Percentiles rank a stretch among this genome's conserved stretches.
phyloP scores from a whole-genome alignment of 495 filamentous ascomycete genomes.

The Aspergillus hancockii region DNA sequence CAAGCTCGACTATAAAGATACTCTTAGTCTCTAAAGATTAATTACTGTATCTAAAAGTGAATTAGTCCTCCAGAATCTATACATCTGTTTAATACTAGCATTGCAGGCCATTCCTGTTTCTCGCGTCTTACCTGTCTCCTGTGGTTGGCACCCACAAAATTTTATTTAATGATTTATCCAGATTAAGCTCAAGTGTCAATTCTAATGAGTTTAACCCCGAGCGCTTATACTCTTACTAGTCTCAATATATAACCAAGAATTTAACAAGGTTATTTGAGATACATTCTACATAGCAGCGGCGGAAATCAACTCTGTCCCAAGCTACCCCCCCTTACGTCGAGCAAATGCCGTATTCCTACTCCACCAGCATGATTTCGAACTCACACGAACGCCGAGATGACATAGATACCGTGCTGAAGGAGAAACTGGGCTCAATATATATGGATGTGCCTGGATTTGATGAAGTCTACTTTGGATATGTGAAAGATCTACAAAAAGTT shows the following conservation, averaged over 20 bases:
- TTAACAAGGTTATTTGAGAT: slow-evolving; percentile 2
- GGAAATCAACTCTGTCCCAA: background rate
- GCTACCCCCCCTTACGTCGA: background rate
- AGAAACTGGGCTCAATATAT: slow-evolving; percentile 3
- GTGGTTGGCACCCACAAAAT: slow-evolving; percentile 2
- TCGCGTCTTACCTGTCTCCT: slow-evolving; percentile 1
- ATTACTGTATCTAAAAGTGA: background rate
- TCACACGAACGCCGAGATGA: background rate
- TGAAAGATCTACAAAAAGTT: background rate
- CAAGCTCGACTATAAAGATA: background rate
- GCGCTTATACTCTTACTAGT: background rate
- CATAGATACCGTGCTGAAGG: slow-evolving; percentile 1
- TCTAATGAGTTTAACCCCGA: background rate
- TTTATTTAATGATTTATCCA: background rate
- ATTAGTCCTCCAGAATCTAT: slow-evolving; percentile 4
- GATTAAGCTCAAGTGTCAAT: slow-evolving; percentile 2
- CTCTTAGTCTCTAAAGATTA: background rate
- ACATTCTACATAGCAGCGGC: slow-evolving; percentile 1
- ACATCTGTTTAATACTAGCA: slow-evolving; percentile 2
- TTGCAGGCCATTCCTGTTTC: slow-evolving; percentile 1
- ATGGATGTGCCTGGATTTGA: slow-evolving; percentile 2
- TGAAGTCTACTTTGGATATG: background rate
- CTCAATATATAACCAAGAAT: background rate
- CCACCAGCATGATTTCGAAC: background rate
- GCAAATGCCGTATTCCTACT: slow-evolving; percentile 1